These are phyloP conservation scores for Torulaspora delbrueckii DNA, from an alignment of 805 yeast species.

Conservation along the genomic window DNA sequence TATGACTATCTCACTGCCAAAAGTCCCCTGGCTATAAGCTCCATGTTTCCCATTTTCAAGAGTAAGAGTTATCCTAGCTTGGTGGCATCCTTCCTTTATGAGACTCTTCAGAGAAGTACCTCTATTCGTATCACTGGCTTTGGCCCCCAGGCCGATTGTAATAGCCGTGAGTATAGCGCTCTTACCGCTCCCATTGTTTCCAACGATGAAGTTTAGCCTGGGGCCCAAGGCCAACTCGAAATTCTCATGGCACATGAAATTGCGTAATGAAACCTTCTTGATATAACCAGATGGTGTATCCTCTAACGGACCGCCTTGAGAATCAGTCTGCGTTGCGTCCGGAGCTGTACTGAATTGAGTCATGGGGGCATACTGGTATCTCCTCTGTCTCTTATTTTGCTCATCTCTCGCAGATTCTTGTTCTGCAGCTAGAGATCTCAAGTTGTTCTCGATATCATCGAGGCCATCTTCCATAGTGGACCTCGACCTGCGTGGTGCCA, in stretches of 20 bases:
- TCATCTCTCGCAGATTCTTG: conserved; percentile 10
- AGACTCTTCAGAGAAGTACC: conserved; percentile 66
- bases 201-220: conserved; percentile 78
- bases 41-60: conserved; percentile 62
- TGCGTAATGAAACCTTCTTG: conserved; percentile 54
- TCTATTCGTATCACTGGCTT: conserved; percentile 81
- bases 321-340: conserved; percentile 5
- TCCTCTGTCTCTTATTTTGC: conserved; percentile 20
- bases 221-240: conserved; percentile 74
- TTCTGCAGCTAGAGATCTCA: conserved; percentile 16
- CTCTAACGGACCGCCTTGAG: conserved; percentile 6
- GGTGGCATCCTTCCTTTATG: conserved; percentile 68
- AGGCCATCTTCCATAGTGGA: conserved; percentile 8
- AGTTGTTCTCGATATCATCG: conserved; percentile 18
- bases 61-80: conserved; percentile 62
- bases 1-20: conserved; percentile 63
- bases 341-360: conserved; percentile 21
- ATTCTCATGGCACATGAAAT: conserved; percentile 87
- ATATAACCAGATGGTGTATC: conserved; percentile 56
- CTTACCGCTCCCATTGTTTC: conserved; percentile 89
- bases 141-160: conserved; percentile 82
- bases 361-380: conserved; percentile 26
- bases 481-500: conserved; percentile 1
- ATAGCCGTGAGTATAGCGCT: conserved; percentile 84
- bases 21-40: conserved; percentile 57